Percentiles rank a stretch among this genome's conserved stretches.
phyloP scores from a whole-genome alignment of 2,329 filamentous ascomycete species.

The Dichotomopilus funicola region DNA sequence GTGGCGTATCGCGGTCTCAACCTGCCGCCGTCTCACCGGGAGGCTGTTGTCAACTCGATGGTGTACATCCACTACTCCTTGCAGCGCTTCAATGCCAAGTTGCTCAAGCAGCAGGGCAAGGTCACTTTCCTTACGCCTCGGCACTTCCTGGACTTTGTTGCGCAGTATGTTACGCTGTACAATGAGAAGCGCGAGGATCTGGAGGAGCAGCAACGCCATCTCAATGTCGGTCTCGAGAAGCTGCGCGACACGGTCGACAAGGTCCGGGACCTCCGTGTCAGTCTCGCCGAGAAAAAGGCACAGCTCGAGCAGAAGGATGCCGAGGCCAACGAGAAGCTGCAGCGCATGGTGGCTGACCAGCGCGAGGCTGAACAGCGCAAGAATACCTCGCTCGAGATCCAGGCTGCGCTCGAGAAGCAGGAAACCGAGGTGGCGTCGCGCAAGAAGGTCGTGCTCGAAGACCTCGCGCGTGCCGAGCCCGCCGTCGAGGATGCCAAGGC shows the following conservation, averaged over 20 bases:
- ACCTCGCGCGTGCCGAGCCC: slow-evolving; percentile 86
- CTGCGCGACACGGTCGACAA: slow-evolving; percentile 95
- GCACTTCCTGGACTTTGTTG: slow-evolving; percentile 96
- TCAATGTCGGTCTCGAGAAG: slow-evolving; percentile 98
- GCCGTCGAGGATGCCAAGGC: slow-evolving; percentile 89
- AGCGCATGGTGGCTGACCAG: slow-evolving; percentile 95
- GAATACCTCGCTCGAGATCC: slow-evolving; percentile 79
- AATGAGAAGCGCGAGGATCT: slow-evolving; percentile 98
- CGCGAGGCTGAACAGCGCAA: slow-evolving; percentile 89
- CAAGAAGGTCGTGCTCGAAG: slow-evolving; percentile 75
- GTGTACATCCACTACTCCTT: slow-evolving; percentile 97
- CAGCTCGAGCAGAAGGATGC: slow-evolving; percentile 90
- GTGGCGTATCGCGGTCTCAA: slow-evolving; percentile 82
- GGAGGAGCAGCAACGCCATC: slow-evolving; percentile 95
- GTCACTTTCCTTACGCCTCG: slow-evolving; percentile 90
- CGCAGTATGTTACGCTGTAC: slow-evolving; percentile 94
- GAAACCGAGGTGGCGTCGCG: slow-evolving; percentile 80
- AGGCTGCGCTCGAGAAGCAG: slow-evolving; percentile 79
- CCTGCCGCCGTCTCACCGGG: slow-evolving; percentile 82
- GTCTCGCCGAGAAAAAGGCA: slow-evolving; percentile 87
- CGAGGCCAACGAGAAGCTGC: slow-evolving; percentile 94
- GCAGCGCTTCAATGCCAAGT: slow-evolving; percentile 78
- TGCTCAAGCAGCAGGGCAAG: slow-evolving; percentile 87
- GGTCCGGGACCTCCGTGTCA: slow-evolving; percentile 83
- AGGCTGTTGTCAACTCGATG: slow-evolving; percentile 95